Evolutionary conservation across 805 yeast genomes (phyloP).

Genomic region (Sugiyamaella mastotermitis): DNA sequence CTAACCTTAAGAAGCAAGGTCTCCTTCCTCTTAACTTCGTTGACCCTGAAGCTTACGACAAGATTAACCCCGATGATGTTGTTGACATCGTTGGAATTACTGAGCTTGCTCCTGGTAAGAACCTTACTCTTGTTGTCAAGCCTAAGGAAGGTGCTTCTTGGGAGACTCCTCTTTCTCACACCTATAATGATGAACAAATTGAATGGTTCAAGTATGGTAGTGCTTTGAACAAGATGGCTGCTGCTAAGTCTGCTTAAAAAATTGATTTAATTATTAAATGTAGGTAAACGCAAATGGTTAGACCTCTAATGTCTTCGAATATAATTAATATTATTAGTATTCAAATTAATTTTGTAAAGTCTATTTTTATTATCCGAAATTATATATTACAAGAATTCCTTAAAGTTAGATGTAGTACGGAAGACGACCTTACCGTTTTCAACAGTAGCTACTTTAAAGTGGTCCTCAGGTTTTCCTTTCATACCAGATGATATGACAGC

Average conservation of each 20-base stretch:
- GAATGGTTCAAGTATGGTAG: slow-evolving; percentile 99
- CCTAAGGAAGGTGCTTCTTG: slow-evolving; percentile 73
- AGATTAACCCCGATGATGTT: slow-evolving; percentile 84
- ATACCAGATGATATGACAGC: slow-evolving; percentile 14
- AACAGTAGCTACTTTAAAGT: slow-evolving; percentile 27
- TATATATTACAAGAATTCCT: too few relatives aligned
- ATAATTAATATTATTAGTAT: too few relatives aligned
- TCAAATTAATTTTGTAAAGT: too few relatives aligned
- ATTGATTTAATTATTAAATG: slow-evolving; percentile 2
- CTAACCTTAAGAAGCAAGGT: slow-evolving; percentile 99
- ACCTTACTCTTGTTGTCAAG: slow-evolving; percentile 68
- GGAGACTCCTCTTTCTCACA: slow-evolving; percentile 90
- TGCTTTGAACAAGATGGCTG: slow-evolving; percentile 94
- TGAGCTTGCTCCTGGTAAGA: slow-evolving; percentile 88
- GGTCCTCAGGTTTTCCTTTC: slow-evolving; percentile 21
- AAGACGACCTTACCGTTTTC: slow-evolving; percentile 26
- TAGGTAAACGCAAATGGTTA: too few relatives aligned
- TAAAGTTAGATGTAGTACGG: slow-evolving; percentile 22
- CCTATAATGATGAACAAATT: slow-evolving; percentile 93
- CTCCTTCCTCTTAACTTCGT: slow-evolving; percentile 92
- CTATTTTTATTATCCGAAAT: too few relatives aligned
- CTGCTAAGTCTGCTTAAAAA: slow-evolving; percentile 19
- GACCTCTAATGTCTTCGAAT: too few relatives aligned
- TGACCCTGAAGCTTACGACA: slow-evolving; percentile 86
- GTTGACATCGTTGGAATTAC: slow-evolving; percentile 82